phyloP scores from a whole-genome alignment of 495 filamentous ascomycete genomes.

The Hyaloscypha hepaticicola region DNA sequence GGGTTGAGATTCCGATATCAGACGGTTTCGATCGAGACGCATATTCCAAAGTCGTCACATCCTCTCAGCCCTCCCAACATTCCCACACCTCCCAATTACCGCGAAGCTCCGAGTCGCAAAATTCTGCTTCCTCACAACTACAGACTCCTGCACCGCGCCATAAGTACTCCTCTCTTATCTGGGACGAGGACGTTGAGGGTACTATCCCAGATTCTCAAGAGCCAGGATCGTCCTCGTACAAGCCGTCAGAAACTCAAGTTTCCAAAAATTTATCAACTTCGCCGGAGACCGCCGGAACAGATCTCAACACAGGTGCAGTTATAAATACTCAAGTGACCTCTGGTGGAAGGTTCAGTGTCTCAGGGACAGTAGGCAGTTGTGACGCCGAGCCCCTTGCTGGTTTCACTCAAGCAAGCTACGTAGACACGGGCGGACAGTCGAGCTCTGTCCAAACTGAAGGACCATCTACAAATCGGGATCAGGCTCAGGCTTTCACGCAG shows the following conservation, averaged over 20 bases:
- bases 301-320: not conserved
- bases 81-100: not conserved
- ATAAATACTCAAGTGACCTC: not conserved
- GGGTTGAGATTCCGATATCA: slow-evolving; percentile 19
- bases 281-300: not conserved
- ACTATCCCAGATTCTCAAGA: slow-evolving; percentile 26
- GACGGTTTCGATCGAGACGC: slow-evolving; percentile 24
- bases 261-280: slow-evolving; percentile 5
- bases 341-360: not conserved
- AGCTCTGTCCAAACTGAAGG: not conserved
- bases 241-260: not conserved
- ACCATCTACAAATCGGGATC: not conserved
- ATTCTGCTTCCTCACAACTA: not conserved
- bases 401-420: not conserved
- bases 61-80: slow-evolving; percentile 23
- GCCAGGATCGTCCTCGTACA: slow-evolving; percentile 5
- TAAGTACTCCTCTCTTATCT: slow-evolving; percentile 9
- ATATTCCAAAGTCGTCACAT: slow-evolving; percentile 13
- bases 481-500: not conserved
- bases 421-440: not conserved
- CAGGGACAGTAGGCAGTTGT: not conserved
- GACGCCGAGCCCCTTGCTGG: not conserved
- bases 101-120: not conserved
- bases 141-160: not conserved
- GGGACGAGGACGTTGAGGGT: slow-evolving; percentile 20